A percentile compares a stretch with the other conserved stretches of the same genome.
These are phyloP conservation scores for Pseudocercospora fijiensis DNA, from an alignment of 2,329 filamentous ascomycete genomes.

Conservation along the genomic window DNA sequence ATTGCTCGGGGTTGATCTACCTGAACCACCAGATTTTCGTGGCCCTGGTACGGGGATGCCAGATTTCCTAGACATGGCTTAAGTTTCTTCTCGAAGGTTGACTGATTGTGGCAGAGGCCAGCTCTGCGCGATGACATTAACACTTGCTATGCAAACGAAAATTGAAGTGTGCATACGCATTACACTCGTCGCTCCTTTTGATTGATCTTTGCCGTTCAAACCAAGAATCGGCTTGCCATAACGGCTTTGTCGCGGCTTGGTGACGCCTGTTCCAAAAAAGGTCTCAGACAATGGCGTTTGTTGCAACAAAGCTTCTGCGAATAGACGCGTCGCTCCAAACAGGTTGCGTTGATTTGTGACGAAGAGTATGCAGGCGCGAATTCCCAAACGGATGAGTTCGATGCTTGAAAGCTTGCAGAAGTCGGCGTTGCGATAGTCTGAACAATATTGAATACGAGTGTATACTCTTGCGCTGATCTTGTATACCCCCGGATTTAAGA, in stretches of 20 bases:
- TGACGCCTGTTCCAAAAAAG: background rate
- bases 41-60: background rate
- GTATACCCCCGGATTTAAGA: background rate
- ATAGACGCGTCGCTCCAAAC: background rate
- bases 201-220: background rate
- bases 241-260: background rate
- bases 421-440: background rate
- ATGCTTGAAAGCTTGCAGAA: background rate
- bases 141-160: background rate
- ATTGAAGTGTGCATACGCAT: background rate
- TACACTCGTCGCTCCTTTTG: background rate
- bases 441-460: background rate
- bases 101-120: background rate
- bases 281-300: slow-evolving; percentile 4
- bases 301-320: background rate
- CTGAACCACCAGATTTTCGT: background rate
- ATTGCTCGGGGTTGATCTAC: background rate
- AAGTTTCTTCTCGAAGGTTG: background rate
- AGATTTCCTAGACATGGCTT: background rate
- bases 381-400: background rate
- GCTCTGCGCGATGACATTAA: background rate
- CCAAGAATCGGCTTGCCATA: background rate
- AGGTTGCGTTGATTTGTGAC: background rate
- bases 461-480: background rate
- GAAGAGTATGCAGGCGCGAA: background rate